Conservation (phyloP, 345 rosid species). For the Carallia pectinifolia region DNA sequence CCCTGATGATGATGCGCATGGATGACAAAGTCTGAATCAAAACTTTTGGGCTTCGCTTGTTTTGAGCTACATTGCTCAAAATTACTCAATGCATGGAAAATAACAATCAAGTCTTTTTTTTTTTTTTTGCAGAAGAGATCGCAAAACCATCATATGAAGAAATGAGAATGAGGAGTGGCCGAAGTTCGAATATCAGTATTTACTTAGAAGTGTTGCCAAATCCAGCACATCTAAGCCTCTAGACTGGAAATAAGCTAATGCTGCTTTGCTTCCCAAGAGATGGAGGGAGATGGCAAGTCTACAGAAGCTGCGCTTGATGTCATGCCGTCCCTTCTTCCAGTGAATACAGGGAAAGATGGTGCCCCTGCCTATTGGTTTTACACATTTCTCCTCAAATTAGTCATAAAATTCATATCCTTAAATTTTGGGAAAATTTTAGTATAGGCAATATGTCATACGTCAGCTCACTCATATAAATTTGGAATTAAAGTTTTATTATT, state of each 20-base stretch:
- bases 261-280: slow-evolving; percentile 16
- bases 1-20: slow-evolving; percentile 12
- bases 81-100: background rate
- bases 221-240: slow-evolving; percentile 20
- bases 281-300: slow-evolving; percentile 25
- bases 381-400: background rate
- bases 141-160: too few species aligned
- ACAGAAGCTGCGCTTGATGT: slow-evolving; percentile 14
- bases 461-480: too few species aligned
- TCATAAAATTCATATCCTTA: background rate
- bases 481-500: too few species aligned
- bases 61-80: too few species aligned
- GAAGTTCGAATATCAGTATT: too few species aligned
- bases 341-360: slow-evolving; percentile 27
- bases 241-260: slow-evolving; percentile 20
- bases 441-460: too few species aligned
- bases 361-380: slow-evolving; percentile 22
- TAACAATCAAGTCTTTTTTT: background rate
- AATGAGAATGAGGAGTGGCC: too few species aligned
- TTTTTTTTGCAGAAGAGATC: too few species aligned
- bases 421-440: too few species aligned
- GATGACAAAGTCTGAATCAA: too few species aligned
- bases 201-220: slow-evolving; percentile 23
- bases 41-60: too few species aligned
- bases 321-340: slow-evolving; percentile 29